Base-by-base conservation (phyloP, 1,284 basidiomycete species). In the Fomitiporia mediterranea region DNA sequence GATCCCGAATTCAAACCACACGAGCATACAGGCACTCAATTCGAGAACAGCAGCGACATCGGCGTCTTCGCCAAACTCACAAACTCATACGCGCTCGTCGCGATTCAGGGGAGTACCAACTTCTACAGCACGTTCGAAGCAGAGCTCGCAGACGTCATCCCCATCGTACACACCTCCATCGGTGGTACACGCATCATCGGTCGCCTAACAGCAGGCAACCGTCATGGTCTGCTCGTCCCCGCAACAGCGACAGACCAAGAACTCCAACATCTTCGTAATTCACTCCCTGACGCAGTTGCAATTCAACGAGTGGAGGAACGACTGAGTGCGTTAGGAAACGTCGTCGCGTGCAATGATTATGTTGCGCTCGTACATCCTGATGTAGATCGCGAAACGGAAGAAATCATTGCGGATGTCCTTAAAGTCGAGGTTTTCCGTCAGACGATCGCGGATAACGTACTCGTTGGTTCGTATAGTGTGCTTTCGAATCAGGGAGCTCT, bases 371-470 rank as follows among this genome's bases (percentile, higher is more conserved):
- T 97, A 19, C 94, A 98, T 72, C 97, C 97, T 11, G 97, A 99
- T 66, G 79, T 99, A 60, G 96, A 99, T 75, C 83, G 96, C 57
- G 97, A 99, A 75, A 99, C 97, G 6, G 97, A 99, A 69, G 97
- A 99, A 73, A 99, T 99, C 73, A 98, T 99, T 70, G 96, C 97
- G 50, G 97, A 99, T 72, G 94, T 98, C 9, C 82, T 99, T 64
- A 98, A 98, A 73, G 97, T 99, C 60, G 97, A 99, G 72, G 97
- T 99, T 3, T 99, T 99, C 79, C 80, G 96, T 52, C 96, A 99
- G 72, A 99, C 95, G 9, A 82, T 99, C 62, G 96, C 96, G 9
- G 88, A 92, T 66, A 98, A 99, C 72, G 94, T 96, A 47, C 84
- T 99, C 49, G 96, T 99, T 34, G 97, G 97, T 46, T 91, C 86